These are phyloP conservation scores for Exophiala xenobiotica DNA, from an alignment of 2,329 filamentous ascomycete species.

Conservation along the genomic window DNA sequence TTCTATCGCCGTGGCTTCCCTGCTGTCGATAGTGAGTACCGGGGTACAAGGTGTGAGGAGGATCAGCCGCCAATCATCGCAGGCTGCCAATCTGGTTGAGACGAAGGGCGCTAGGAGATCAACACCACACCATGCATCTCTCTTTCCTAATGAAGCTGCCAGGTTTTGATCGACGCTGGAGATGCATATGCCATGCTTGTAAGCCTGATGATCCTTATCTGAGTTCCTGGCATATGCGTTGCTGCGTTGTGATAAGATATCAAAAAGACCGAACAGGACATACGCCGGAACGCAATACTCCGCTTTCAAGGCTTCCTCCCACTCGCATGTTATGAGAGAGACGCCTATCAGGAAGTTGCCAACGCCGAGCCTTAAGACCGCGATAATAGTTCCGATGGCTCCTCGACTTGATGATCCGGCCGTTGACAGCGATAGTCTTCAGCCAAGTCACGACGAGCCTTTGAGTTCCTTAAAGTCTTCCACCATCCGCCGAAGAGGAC, in stretches of 20 bases:
- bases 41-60: background rate
- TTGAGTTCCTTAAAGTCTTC: no score
- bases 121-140: slow-evolving; percentile 6
- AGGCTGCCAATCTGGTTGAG: background rate
- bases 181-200: background rate
- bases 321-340: no score
- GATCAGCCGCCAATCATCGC: background rate
- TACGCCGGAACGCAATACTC: slow-evolving; percentile 11
- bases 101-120: background rate
- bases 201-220: background rate
- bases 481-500: no score
- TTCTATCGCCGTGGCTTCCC: background rate
- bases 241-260: slow-evolving; percentile 1
- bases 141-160: slow-evolving; percentile 16
- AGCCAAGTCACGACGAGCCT: no score
- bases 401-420: no score
- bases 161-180: slow-evolving; percentile 8
- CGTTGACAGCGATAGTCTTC: no score
- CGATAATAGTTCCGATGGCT: no score
- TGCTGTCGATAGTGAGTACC: background rate
- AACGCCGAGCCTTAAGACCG: no score
- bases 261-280: background rate
- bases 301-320: slow-evolving; percentile 1
- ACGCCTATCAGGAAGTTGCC: no score
- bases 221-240: background rate